Base-by-base conservation (phyloP, 495 filamentous ascomycete species). In the Aspergillus bertholletiae region DNA sequence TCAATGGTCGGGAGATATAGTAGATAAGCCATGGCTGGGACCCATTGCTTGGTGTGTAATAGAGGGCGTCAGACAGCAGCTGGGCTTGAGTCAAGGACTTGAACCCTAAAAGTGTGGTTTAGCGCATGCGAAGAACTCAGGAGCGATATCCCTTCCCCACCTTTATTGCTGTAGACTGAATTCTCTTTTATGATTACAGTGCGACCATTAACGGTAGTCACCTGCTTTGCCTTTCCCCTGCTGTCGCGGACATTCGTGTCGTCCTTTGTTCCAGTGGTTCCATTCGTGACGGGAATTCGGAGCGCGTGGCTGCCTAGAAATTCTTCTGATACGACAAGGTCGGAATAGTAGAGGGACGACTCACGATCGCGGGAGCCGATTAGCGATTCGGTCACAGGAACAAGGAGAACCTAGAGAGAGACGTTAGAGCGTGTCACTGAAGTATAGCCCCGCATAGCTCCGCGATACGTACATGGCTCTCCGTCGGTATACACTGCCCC, bases 301-400 rank as follows among this genome's bases (percentile, higher is more conserved):
- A 99, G 76, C 46, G 97, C 90, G 88, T 99, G 95, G 78, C 93
- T 97, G 34, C 85, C 92, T 43, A 97, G 80, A 69, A 99, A 97
- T 58, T 99, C 95, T 58, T 99, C 95, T 37, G 85, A 89, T 51
- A 80, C 80, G 62, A 91, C 86, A 54, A 96, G 81, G 60, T 97
- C 93, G 59, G 84, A 75, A 71, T 92, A 88, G 51, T 81, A 75
- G 54, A 84, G 73, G 62, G 88, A 86, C 51, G 88, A 87, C 70
- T 97, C 95, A 65, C 87, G 82, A 69, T 99, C 95, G 79, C 89
- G 88, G 63, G 88, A 87, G 64, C 86, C 88, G 66, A 91, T 84
- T 60, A 99, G 82, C 54, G 88, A 87, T 71, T 97, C 93, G 61
- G 91, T 96, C 22, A 88, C 89, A 23, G 95, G 95, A 21, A 97